Evolutionary conservation across 371 early-diverging fungal species (phyloP).

Genomic region (Mucor saturninus): DNA sequence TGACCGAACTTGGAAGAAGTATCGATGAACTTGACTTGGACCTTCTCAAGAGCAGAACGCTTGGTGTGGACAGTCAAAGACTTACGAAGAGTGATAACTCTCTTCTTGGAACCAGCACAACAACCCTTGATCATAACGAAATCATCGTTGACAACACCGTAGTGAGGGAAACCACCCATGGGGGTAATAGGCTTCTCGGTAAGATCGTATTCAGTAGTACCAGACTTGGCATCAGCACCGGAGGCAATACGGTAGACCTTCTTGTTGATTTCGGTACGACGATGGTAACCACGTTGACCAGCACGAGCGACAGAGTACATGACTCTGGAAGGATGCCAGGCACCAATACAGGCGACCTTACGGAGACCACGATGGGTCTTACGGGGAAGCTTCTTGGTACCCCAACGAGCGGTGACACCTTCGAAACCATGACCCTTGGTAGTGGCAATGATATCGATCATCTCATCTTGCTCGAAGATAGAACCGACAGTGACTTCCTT

Average conservation of each 20-base stretch:
- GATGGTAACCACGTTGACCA: constrained; percentile 99
- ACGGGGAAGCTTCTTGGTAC: constrained; percentile 99
- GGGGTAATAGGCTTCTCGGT: constrained; percentile 98
- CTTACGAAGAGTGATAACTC: constrained; percentile 99
- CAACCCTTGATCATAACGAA: constrained; percentile 99
- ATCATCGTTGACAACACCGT: constrained; percentile 98
- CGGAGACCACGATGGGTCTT: constrained; percentile 99
- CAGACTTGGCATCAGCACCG: constrained; percentile 84
- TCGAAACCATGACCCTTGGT: constrained; percentile 99
- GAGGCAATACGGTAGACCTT: constrained; percentile 99
- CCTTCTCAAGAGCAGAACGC: constrained; percentile 96
- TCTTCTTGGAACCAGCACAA: constrained; percentile 97
- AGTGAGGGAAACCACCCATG: constrained; percentile 99
- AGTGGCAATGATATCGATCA: constrained; percentile 98
- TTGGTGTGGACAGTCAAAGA: constrained; percentile 93
- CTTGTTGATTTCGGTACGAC: constrained; percentile 99
- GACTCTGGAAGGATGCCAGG: constrained; percentile 99
- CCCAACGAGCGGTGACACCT: constrained; percentile 99
- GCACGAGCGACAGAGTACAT: constrained; percentile 99
- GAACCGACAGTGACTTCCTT: constrained; percentile 91
- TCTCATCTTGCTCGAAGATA: constrained; percentile 98
- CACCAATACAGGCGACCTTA: constrained; percentile 99
- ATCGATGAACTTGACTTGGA: constrained; percentile 98
- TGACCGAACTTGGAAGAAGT: constrained; percentile 99
- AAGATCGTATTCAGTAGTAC: constrained; percentile 98